A percentile compares a stretch with the other conserved stretches of the same genome.
Evolutionary conservation across 257 asterid species (phyloP).

Genomic region (Petunia secreta): DNA sequence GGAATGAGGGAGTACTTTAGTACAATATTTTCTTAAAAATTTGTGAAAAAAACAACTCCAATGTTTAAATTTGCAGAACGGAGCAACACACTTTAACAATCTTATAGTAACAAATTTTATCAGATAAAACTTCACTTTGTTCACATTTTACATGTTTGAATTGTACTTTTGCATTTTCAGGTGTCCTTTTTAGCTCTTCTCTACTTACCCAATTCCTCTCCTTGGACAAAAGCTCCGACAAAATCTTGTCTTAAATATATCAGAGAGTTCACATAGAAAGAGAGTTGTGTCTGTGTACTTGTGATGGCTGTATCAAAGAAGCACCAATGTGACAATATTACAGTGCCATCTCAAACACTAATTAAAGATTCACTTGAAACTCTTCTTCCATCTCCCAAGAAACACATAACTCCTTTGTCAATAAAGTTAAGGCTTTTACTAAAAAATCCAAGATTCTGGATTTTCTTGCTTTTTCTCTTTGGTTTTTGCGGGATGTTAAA

Average conservation of each 20-base stretch:
- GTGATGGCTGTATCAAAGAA: slow-evolving; percentile 36
- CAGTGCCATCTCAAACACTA: slow-evolving; percentile 74
- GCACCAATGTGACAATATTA: slow-evolving; percentile 63
- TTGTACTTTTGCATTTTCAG: not conserved
- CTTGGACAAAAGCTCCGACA: not conserved
- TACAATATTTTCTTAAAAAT: too few relatives aligned
- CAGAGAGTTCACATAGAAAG: not conserved
- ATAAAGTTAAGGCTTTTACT: slow-evolving; percentile 41
- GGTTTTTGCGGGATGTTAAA: slow-evolving; percentile 60
- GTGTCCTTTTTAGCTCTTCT: not conserved
- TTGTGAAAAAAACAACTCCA: too few relatives aligned
- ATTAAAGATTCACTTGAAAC: slow-evolving; percentile 69
- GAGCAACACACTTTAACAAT: too few relatives aligned
- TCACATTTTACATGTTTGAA: too few relatives aligned
- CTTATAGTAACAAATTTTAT: too few relatives aligned
- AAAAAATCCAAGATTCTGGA: slow-evolving; percentile 56
- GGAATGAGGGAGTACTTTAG: too few relatives aligned
- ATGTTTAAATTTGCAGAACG: too few relatives aligned
- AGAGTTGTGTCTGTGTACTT: not conserved
- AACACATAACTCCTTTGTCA: slow-evolving; percentile 41
- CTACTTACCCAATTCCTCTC: not conserved
- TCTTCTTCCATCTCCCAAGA: slow-evolving; percentile 59
- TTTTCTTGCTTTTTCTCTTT: slow-evolving; percentile 48
- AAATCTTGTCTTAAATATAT: too few relatives aligned
- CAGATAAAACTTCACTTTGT: too few relatives aligned